Percentiles rank a stretch among this genome's conserved stretches.
These are phyloP conservation scores for Diplocarpon rosae DNA, from an alignment of 2,329 filamentous ascomycete species.

Conservation along the genomic window DNA sequence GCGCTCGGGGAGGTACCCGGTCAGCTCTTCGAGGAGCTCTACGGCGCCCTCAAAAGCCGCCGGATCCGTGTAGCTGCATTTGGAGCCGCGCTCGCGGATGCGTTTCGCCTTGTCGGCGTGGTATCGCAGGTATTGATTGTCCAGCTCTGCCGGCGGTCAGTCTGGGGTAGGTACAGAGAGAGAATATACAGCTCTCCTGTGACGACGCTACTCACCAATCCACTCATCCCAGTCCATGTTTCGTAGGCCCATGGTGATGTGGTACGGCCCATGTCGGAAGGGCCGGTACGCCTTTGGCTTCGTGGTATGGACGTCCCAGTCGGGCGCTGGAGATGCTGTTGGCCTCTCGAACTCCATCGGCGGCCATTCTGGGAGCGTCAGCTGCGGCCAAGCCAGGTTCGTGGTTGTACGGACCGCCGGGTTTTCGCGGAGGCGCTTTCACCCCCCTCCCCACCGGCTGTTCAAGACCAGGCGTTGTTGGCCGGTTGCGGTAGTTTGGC, in stretches of 20 bases:
- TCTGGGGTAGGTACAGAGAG: background rate
- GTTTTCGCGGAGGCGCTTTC: conserved; percentile 23
- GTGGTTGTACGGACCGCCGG: conserved; percentile 21
- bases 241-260: conserved; percentile 28
- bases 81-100: conserved; percentile 53
- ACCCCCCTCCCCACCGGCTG: conserved; percentile 19
- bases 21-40: conserved; percentile 66
- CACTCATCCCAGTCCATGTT: conserved; percentile 29
- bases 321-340: conserved; percentile 18
- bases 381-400: background rate
- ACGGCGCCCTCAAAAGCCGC: conserved; percentile 61
- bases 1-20: conserved; percentile 58
- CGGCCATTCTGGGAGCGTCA: conserved; percentile 23
- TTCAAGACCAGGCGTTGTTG: conserved; percentile 24
- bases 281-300: conserved; percentile 27
- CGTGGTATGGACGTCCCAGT: conserved; percentile 25
- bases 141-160: conserved; percentile 46
- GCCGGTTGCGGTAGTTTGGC: conserved; percentile 10
- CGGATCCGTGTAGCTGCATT: conserved; percentile 58
- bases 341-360: conserved; percentile 26
- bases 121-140: conserved; percentile 64
- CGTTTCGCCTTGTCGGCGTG: conserved; percentile 61
- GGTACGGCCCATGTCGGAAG: conserved; percentile 26
- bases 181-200: background rate
- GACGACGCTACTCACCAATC: conserved; percentile 22